A percentile compares a stretch with the other conserved stretches of the same genome.
Conservation (phyloP, 2,329 filamentous ascomycete genomes). For the Blastomyces gilchristii region DNA sequence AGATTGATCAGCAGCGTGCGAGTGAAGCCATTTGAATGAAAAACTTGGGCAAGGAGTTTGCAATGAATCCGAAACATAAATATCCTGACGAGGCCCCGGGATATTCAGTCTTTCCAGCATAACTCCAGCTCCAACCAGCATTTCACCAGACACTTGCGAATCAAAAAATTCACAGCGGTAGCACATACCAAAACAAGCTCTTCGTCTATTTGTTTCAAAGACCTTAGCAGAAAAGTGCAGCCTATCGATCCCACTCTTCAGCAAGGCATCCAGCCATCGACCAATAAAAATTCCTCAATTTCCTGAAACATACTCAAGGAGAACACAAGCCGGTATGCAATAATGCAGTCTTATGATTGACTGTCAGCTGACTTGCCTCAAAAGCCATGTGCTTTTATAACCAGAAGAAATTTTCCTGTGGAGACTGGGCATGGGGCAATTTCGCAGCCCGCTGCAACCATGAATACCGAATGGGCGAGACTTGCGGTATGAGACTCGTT, state of each 20-base stretch:
- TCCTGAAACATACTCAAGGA: slow-evolving; percentile 28
- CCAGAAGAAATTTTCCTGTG: slow-evolving; percentile 72
- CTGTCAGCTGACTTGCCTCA: slow-evolving; percentile 20
- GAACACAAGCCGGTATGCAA: slow-evolving; percentile 27
- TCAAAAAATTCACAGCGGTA: slow-evolving; percentile 20
- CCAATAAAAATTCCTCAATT: slow-evolving; percentile 25
- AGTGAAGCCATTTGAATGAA: not conserved
- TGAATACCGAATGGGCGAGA: slow-evolving; percentile 92
- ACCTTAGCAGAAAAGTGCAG: slow-evolving; percentile 17
- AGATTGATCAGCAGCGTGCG: slow-evolving; percentile 26
- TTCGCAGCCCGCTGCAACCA: slow-evolving; percentile 89
- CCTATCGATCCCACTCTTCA: slow-evolving; percentile 25
- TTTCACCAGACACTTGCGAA: slow-evolving; percentile 19
- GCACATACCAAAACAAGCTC: slow-evolving; percentile 13
- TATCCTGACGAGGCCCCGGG: slow-evolving; percentile 25
- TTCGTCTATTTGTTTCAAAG: slow-evolving; percentile 16
- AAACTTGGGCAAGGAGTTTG: slow-evolving; percentile 17
- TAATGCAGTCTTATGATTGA: slow-evolving; percentile 14
- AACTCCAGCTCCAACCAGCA: slow-evolving; percentile 25
- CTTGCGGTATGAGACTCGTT: slow-evolving; percentile 86
- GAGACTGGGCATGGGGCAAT: slow-evolving; percentile 89
- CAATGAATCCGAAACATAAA: slow-evolving; percentile 30
- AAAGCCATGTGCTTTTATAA: slow-evolving; percentile 89
- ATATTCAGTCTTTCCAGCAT: slow-evolving; percentile 22
- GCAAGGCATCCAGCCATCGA: slow-evolving; percentile 13